phyloP scores from a whole-genome alignment of 176 grass and related monocot genomes.

The Saccharum officinarum region DNA sequence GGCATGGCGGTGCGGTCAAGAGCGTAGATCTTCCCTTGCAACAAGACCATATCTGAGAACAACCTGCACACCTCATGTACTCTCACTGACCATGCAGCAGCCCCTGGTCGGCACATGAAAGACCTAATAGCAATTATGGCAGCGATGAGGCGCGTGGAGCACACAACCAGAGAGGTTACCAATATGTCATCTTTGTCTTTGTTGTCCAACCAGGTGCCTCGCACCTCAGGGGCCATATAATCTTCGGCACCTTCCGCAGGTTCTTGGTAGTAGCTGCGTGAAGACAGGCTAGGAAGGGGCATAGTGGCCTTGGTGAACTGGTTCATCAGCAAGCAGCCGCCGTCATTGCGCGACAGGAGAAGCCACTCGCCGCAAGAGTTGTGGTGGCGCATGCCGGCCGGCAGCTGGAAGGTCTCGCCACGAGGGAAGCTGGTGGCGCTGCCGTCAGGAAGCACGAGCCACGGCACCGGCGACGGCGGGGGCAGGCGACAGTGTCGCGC shows the following conservation, averaged over 20 bases:
- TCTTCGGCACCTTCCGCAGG: conserved; percentile 50
- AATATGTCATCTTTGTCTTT: neutral
- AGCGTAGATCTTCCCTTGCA: no score
- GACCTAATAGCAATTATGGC: neutral
- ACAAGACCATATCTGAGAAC: neutral
- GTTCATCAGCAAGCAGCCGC: neutral
- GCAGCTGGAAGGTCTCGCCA: neutral
- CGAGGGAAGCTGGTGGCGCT: neutral
- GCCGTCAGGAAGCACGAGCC: neutral
- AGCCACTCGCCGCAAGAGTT: neutral
- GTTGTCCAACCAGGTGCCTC: neutral
- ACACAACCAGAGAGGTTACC: neutral
- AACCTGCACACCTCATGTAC: neutral
- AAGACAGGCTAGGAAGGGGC: neutral
- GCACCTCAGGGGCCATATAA: neutral
- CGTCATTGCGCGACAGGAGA: neutral
- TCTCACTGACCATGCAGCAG: neutral
- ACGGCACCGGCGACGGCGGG: neutral
- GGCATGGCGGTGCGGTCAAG: no score
- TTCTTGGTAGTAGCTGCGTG: conserved; percentile 28
- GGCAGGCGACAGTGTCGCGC: neutral
- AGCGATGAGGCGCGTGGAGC: neutral
- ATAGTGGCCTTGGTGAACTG: neutral
- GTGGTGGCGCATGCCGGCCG: no score
- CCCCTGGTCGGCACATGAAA: neutral